Evolutionary conservation across 306 rosid species (phyloP).

Genomic region (Trifolium pratense): DNA sequence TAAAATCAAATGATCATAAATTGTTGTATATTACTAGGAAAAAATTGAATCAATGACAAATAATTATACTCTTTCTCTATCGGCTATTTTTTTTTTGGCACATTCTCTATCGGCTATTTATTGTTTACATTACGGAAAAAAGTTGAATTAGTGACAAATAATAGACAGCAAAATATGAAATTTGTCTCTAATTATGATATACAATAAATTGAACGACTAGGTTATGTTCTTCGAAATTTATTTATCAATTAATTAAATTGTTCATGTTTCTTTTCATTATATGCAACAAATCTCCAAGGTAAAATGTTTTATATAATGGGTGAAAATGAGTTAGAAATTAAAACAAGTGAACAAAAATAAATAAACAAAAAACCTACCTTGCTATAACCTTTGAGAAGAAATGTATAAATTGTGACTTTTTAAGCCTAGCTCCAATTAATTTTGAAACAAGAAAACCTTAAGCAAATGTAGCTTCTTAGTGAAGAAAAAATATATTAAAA

Average conservation of each 20-base stretch:
- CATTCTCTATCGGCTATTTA: too few species aligned
- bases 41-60: neutral
- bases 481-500: conserved; percentile 8
- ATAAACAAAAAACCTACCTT: conserved; percentile 22
- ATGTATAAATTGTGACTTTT: neutral
- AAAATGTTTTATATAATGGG: conserved; percentile 2
- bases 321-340: neutral
- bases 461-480: conserved; percentile 28
- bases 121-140: neutral
- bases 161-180: too few species aligned
- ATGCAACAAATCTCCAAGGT: neutral
- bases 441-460: conserved; percentile 32
- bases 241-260: neutral
- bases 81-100: too few species aligned
- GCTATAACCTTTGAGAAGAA: conserved; percentile 20
- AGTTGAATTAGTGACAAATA: neutral
- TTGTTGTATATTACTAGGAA: neutral
- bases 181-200: neutral
- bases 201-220: neutral
- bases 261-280: neutral
- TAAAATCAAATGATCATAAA: conserved; percentile 2
- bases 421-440: conserved; percentile 3
- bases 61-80: neutral
- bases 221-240: neutral
- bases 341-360: neutral